Evolutionary conservation across 2,329 filamentous ascomycete genomes (phyloP), one percentile per base, ranked within the genome.

Genomic region (Ilyonectria mors-panacis): DNA sequence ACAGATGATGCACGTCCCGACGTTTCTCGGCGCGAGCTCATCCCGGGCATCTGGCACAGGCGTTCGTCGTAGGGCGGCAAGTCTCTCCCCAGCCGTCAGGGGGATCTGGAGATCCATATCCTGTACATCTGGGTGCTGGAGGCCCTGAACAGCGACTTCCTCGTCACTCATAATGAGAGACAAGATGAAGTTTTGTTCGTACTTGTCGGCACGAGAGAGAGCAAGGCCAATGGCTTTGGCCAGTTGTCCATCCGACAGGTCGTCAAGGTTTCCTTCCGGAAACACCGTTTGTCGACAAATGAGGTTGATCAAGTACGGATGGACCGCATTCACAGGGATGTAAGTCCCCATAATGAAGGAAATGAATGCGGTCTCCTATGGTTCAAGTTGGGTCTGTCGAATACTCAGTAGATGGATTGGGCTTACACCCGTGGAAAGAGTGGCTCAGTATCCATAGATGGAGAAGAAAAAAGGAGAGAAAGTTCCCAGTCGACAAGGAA

Each of bases 161-260:
- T 75, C 69, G n/a, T 76, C 72, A 0, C 72, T 21, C 30, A 77
- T 65, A 10, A 77, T 68, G 9, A 73, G 70, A 2, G 66, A 67
- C 8, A 76, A 39, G 6, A 77, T 33, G 9, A 65, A 53, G 17
- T 63, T 37, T 17, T 77, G 75, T 15, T 74, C 69, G 1, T 44
- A 28, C 0, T 63, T 55, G 1, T 75, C 68, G 4, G 69, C 64
- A 10, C 74, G 65, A 42, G 75, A 67, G 15, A 77, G 63, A 6
- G 75, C 75, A 5, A 76, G 23, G 1, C 26, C 6, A 19, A 73
- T 70, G 3, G 65, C 55, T 1, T 58, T 66, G 6, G 72, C 73
- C 6, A 77, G 45, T 5, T 48, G 55, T 1, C 60, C 19, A 48
- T 75, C 68, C 1, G 75, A 61, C 1, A 72, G 28, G 7, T 33